Evolutionary conservation across 305 asterid genomes (phyloP).

Genomic region (Fraxinus floribunda): DNA sequence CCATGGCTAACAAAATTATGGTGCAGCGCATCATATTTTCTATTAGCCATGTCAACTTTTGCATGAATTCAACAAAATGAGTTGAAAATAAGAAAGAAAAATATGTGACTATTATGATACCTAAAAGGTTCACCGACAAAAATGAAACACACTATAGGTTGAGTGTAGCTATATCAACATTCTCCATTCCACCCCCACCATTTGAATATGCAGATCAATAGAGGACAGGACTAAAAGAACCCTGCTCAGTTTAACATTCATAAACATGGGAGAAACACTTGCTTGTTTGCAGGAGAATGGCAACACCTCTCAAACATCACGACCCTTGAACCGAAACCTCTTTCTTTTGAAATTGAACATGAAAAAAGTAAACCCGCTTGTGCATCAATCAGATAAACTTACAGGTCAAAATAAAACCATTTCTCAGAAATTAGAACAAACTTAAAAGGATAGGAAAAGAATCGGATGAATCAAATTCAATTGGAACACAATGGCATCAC

Average conservation of each 20-base stretch:
- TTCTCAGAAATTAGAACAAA: not conserved
- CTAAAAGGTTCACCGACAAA: not conserved
- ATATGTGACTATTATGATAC: not conserved
- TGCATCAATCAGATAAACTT: not conserved
- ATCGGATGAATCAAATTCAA: not conserved
- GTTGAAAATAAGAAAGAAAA: not conserved
- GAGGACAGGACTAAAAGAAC: not conserved
- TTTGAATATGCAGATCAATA: not conserved
- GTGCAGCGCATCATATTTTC: not conserved
- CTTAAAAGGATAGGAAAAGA: not conserved
- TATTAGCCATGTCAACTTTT: not conserved
- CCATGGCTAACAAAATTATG: not conserved
- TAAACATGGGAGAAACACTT: not conserved
- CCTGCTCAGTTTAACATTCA: not conserved
- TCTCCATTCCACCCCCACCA: not conserved
- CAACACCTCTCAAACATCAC: not conserved
- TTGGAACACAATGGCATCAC: not conserved
- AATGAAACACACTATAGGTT: not conserved
- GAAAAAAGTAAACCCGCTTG: not conserved
- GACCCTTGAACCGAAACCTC: not conserved
- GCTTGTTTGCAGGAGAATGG: not conserved
- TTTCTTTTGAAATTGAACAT: not conserved
- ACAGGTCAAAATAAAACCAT: not conserved
- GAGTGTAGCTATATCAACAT: not conserved
- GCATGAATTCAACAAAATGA: not conserved